Evolutionary conservation across 805 yeast genomes (phyloP).

Genomic region (Candida fluviatilis): DNA sequence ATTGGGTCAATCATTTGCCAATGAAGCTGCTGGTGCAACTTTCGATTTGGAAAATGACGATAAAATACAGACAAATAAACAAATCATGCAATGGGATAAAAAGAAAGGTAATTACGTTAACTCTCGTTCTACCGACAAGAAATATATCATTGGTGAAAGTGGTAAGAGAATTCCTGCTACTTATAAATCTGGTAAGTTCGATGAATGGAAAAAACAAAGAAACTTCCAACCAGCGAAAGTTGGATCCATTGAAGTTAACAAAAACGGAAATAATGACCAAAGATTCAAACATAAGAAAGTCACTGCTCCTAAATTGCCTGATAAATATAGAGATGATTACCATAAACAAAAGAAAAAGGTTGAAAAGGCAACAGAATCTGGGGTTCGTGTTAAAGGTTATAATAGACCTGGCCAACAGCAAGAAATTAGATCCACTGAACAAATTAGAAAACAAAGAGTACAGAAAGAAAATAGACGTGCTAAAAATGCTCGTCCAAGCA

Average conservation of each 20-base stretch:
- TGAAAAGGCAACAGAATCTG: conserved; percentile 71
- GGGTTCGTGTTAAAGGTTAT: conserved; percentile 66
- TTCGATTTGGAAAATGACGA: conserved; percentile 82
- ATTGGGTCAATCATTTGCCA: conserved; percentile 52
- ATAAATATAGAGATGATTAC: conserved; percentile 83
- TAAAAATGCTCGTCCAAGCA: conserved; percentile 78
- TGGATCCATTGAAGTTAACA: conserved; percentile 49
- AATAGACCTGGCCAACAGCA: conserved; percentile 43
- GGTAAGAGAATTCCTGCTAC: conserved; percentile 92
- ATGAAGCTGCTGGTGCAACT: conserved; percentile 79
- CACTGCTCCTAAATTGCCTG: conserved; percentile 88
- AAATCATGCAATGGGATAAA: conserved; percentile 86
- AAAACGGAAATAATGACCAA: conserved; percentile 27
- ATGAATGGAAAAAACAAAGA: conserved; percentile 82
- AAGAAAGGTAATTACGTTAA: conserved; percentile 88
- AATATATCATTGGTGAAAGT: conserved; percentile 89
- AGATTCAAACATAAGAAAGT: conserved; percentile 68
- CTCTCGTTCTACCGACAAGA: conserved; percentile 73
- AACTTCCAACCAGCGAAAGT: conserved; percentile 48
- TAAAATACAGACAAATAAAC: conserved; percentile 61
- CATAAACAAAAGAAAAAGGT: conserved; percentile 78
- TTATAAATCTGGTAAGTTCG: conserved; percentile 85
- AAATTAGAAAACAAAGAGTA: conserved; percentile 75
- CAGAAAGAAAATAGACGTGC: conserved; percentile 66
- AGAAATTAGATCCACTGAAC: conserved; percentile 66